Evolutionary conservation across 371 early-diverging fungal species (phyloP).

Genomic region (Mortierella sp.): DNA sequence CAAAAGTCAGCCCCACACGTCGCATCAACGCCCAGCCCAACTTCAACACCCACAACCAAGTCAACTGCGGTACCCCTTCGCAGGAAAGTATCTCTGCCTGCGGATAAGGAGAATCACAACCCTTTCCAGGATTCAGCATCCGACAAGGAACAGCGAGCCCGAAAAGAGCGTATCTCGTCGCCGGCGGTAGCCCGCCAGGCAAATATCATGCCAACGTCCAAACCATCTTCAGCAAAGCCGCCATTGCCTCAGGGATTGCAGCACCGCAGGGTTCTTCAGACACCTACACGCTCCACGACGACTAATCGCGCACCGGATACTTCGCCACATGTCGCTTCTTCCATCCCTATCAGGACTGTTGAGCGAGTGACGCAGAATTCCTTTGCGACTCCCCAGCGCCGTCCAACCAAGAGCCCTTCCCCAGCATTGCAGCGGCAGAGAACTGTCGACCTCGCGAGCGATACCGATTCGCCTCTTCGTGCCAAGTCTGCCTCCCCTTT

Average conservation of each 20-base stretch:
- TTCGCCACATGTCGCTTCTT: not conserved
- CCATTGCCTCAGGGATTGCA: not conserved
- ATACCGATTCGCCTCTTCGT: not conserved
- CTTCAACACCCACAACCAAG: not conserved
- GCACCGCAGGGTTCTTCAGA: not conserved
- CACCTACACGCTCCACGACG: not conserved
- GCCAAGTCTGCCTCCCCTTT: not conserved
- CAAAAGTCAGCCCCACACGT: not conserved
- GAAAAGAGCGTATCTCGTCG: not conserved
- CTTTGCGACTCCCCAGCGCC: not conserved
- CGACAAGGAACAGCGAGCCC: not conserved
- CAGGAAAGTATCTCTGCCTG: not conserved
- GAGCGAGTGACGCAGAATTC: not conserved
- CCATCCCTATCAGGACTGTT: not conserved
- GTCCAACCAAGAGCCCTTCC: not conserved
- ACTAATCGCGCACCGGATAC: not conserved
- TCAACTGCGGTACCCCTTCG: not conserved
- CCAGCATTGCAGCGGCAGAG: conserved; percentile 5
- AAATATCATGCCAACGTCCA: not conserved
- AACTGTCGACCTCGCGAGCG: not conserved
- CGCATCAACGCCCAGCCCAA: not conserved
- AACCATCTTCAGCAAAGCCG: not conserved
- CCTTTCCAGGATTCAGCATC: not conserved
- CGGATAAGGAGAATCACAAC: not conserved
- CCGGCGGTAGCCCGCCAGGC: not conserved